A percentile compares a stretch with the other conserved stretches of the same genome.
These are phyloP conservation scores for Teunomyces gatunensis DNA, from an alignment of 805 yeast genomes.

Conservation along the genomic window DNA sequence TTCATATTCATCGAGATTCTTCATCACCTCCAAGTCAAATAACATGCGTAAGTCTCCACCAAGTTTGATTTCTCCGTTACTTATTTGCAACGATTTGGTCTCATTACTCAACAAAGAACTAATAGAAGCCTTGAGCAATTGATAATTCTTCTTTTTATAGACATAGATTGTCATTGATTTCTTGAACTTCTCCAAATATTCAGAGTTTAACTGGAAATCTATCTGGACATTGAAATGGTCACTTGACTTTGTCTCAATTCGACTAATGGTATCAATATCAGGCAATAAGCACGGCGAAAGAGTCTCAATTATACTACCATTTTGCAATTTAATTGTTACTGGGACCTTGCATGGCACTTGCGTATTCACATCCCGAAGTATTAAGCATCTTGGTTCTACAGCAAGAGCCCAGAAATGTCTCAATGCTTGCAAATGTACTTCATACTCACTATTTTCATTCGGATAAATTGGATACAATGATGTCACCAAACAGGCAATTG, in stretches of 20 bases:
- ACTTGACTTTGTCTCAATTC: slow-evolving; percentile 45
- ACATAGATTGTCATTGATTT: slow-evolving; percentile 49
- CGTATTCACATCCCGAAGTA: slow-evolving; percentile 66
- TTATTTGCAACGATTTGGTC: slow-evolving; percentile 26
- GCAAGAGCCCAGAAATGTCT: slow-evolving; percentile 90
- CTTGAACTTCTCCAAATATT: slow-evolving; percentile 44
- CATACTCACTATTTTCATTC: slow-evolving; percentile 37
- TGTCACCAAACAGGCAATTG: slow-evolving; percentile 66
- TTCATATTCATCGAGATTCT: slow-evolving; percentile 24
- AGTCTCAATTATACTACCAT: slow-evolving; percentile 34
- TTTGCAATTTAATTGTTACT: slow-evolving; percentile 36
- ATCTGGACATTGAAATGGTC: slow-evolving; percentile 56
- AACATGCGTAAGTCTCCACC: slow-evolving; percentile 24
- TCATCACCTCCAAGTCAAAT: slow-evolving; percentile 21
- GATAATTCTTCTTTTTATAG: slow-evolving; percentile 44
- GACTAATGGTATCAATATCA: slow-evolving; percentile 45
- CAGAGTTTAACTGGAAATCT: slow-evolving; percentile 39
- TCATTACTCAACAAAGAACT: slow-evolving; percentile 34
- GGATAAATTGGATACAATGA: slow-evolving; percentile 79
- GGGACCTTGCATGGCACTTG: slow-evolving; percentile 51
- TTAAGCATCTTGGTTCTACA: slow-evolving; percentile 77
- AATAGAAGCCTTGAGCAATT: slow-evolving; percentile 33
- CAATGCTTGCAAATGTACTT: slow-evolving; percentile 76
- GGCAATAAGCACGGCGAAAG: slow-evolving; percentile 73
- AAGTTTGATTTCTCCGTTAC: slow-evolving; percentile 23